A percentile compares a stretch with the other conserved stretches of the same genome.
phyloP scores from a whole-genome alignment of 371 early-diverging fungal genomes.

The Basidiobolus meristosporus region DNA sequence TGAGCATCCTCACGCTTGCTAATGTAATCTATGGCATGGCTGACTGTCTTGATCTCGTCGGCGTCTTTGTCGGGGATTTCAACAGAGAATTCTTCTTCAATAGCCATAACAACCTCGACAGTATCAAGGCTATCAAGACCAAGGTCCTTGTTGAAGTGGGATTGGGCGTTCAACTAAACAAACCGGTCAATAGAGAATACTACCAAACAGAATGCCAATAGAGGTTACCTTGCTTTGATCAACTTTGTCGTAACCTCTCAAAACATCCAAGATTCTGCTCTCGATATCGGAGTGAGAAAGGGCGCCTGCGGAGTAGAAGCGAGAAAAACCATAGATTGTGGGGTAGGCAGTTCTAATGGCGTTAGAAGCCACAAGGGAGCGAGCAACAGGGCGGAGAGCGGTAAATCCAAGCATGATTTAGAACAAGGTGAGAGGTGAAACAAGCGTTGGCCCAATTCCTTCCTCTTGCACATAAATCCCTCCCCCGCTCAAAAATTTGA shows the following conservation, averaged over 20 bases:
- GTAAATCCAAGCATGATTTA: too few relatives aligned
- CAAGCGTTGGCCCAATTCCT: too few relatives aligned
- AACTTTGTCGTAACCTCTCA: slow-evolving; percentile 90
- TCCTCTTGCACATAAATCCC: too few relatives aligned
- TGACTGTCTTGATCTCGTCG: slow-evolving; percentile 77
- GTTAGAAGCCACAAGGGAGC: too few relatives aligned
- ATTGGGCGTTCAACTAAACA: slow-evolving; percentile 60
- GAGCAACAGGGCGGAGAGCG: too few relatives aligned
- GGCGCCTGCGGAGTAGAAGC: too few relatives aligned
- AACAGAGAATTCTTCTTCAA: slow-evolving; percentile 95
- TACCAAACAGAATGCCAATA: too few relatives aligned
- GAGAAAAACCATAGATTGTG: too few relatives aligned
- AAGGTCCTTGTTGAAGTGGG: slow-evolving; percentile 84
- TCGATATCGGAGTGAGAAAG: slow-evolving; percentile 25
- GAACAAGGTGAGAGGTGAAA: too few relatives aligned
- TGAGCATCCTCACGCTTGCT: slow-evolving; percentile 53
- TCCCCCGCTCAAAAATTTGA: too few relatives aligned
- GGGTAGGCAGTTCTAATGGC: too few relatives aligned
- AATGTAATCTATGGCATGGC: slow-evolving; percentile 79
- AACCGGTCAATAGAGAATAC: too few relatives aligned
- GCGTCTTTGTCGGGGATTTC: slow-evolving; percentile 95
- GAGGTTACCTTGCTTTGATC: slow-evolving; percentile 60
- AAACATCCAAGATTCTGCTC: slow-evolving; percentile 63
- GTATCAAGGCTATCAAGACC: slow-evolving; percentile 92
- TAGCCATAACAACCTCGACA: slow-evolving; percentile 95